Percentiles rank a stretch among this genome's conserved stretches.
phyloP scores from a whole-genome alignment of 1,284 basidiomycete genomes.

The Trichosporon ovoides region DNA sequence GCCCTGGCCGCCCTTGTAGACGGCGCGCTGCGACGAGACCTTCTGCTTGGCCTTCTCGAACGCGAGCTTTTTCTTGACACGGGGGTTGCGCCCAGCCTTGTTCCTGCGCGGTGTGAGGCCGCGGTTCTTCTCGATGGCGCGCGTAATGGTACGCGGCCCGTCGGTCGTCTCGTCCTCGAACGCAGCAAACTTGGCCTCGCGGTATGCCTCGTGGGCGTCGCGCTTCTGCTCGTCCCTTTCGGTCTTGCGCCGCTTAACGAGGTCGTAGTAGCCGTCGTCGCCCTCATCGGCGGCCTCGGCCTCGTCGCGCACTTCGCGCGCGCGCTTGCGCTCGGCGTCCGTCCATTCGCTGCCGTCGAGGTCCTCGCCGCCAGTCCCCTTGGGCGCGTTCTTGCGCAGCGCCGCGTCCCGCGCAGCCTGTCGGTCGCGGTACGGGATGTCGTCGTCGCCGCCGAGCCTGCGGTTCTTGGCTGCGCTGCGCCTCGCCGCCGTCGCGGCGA shows the following conservation, averaged over 20 bases:
- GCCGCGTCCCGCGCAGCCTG: constrained; percentile 51
- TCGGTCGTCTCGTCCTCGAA: constrained; percentile 53
- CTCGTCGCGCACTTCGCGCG: constrained; percentile 49
- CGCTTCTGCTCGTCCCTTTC: constrained; percentile 72
- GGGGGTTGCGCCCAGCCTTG: constrained; percentile 82
- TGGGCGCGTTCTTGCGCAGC: constrained; percentile 48
- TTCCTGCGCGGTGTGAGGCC: constrained; percentile 81
- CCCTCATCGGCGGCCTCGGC: constrained; percentile 52
- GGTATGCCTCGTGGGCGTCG: constrained; percentile 66
- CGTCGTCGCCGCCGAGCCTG: constrained; percentile 68
- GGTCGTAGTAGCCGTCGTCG: constrained; percentile 74
- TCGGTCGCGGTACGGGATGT: constrained; percentile 53
- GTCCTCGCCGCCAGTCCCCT: constrained; percentile 37
- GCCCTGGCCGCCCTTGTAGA: constrained; percentile 76
- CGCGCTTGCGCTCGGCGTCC: constrained; percentile 54
- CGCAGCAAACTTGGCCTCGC: constrained; percentile 57
- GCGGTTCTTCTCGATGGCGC: constrained; percentile 85
- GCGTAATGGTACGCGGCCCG: constrained; percentile 73
- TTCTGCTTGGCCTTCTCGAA: constrained; percentile 93
- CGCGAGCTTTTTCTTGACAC: constrained; percentile 87
- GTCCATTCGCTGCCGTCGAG: constrained; percentile 49
- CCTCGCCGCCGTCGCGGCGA: constrained; percentile 68
- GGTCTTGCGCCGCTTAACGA: constrained; percentile 68
- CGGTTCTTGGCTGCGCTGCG: constrained; percentile 60
- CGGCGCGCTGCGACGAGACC: constrained; percentile 75